Evolutionary conservation across 352 stramenopile species (phyloP).

Genomic region (Chrysophaeum taylorii): DNA sequence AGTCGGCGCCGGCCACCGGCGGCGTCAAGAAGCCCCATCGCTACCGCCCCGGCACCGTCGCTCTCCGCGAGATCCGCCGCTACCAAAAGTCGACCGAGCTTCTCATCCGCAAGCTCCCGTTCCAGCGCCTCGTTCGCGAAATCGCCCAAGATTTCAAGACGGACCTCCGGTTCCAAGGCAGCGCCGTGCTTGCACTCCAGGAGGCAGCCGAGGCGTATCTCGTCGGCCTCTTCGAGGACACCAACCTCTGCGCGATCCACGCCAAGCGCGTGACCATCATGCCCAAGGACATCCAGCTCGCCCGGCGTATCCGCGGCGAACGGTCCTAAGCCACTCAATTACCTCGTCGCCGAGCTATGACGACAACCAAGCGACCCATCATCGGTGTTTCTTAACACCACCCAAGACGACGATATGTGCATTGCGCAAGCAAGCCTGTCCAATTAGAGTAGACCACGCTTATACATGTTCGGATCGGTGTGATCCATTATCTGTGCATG

Average conservation of each 20-base stretch:
- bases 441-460: too few relatives aligned
- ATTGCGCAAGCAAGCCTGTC: too few relatives aligned
- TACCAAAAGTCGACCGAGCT: slow-evolving; percentile 75
- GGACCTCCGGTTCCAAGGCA: slow-evolving; percentile 61
- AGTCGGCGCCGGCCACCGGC: slow-evolving; percentile 48
- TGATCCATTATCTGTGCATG: too few relatives aligned
- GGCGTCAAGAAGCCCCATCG: slow-evolving; percentile 62
- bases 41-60: slow-evolving; percentile 70
- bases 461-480: too few relatives aligned
- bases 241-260: slow-evolving; percentile 88
- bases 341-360: too few relatives aligned
- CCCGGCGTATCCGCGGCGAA: slow-evolving; percentile 75
- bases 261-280: slow-evolving; percentile 88
- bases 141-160: slow-evolving; percentile 63
- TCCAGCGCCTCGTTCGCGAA: slow-evolving; percentile 61
- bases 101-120: slow-evolving; percentile 64
- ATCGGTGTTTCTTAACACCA: too few relatives aligned
- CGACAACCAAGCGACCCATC: too few relatives aligned
- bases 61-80: slow-evolving; percentile 67
- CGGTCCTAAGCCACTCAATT: too few relatives aligned
- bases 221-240: slow-evolving; percentile 67
- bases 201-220: slow-evolving; percentile 66
- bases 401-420: too few relatives aligned
- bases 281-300: slow-evolving; percentile 84
- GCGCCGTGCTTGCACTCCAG: slow-evolving; percentile 55